Base-by-base conservation (phyloP, 2,329 filamentous ascomycete genomes). In the Trichophyton verrucosum region DNA sequence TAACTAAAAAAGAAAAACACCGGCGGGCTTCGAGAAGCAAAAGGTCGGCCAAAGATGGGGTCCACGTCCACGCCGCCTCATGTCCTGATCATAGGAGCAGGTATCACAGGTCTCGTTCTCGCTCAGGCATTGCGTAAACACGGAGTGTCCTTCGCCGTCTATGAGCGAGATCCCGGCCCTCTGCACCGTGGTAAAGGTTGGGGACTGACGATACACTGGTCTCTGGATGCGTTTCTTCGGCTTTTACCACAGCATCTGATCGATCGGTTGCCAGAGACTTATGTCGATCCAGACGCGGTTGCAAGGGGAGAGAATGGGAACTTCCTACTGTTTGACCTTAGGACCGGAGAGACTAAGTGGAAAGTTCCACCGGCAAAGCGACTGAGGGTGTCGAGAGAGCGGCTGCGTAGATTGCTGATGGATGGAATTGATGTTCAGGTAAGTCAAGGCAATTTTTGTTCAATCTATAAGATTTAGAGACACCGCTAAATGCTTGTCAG, bases 201-300 rank as follows among this genome's bases (percentile, higher is more conserved):
- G 85, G 84, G 82, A 2, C 73, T 86, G 61, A 86, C 83, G 0
- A 73, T 86, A 61, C 82, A 86, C 67, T 86, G 83, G 83, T 81
- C 56, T 13, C 30, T 63, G 15, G 51, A 51, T 27, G 40, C 55
- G 3, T 59, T 62, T 17, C 42, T 58, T 8, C 36, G 22, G 3
- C 40, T 47, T 20, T 46, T 62, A 30, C 61, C 61, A 3, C 27
- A 57, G n/a, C 15, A 58, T n/a, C 36, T 62, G 13, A 13, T 61
- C 47, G 53, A 62, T 40, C 59, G 75, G 0, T 69, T 84, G 1
- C 74, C 77, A 1, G 77, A 80, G 55, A 75, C 79, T 0, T 82
- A 80, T 65, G 80, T 86, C 49, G 80, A 82, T 67, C 73, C 77
- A n/a, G 69, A 73, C 61, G 77, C 82, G 66, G 78, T 79, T 9